Evolutionary conservation across 73 alveolate genomes (phyloP), one percentile per base, ranked within the genome.

Genomic region (Paramecium tetraurelia): DNA sequence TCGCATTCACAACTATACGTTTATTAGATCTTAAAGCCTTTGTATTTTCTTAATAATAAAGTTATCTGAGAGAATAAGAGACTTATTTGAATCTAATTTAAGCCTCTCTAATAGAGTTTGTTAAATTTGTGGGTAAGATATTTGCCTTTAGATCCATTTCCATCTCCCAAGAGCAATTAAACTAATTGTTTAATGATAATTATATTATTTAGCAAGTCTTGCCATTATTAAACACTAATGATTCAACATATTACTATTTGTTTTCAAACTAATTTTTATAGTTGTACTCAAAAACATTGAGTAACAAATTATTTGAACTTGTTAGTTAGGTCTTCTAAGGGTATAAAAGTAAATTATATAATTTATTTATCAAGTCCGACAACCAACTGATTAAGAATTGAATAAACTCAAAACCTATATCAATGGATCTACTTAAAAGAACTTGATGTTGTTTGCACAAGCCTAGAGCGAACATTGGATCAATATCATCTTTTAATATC

Each of bases 31-130:
- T 75, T 3, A 75, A 75, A 20, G 87, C 87, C 7, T 75, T 75
- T 75, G 87, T 75, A 33, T 75, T 75, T 75, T 75, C 87, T 14
- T 75, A 75, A 40, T 40, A 75, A 75, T 75, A 75, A n/a, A 75
- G 59, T 40, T 75, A 75, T 40, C 29, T 75, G 1, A 35, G 59
- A 40, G 87, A 75, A 40, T 40, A 75, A 5, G 87, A 75, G 20
- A 75, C 87, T 44, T 75, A 75, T 75, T 75, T 75, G 21, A 75
- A 40, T 40, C 21, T 75, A n/a, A 75, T 75, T 8, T 36, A 75
- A 40, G 87, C 87, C 20, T 75, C 87, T 11, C 38, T 75, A 40
- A 40, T 75, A 0, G 87, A 75, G 7, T 75, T 75, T 75, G 87
- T 75, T 40, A 75, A 75, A 40, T 75, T 75, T 75, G 38, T 75